phyloP scores from a whole-genome alignment of 1,284 basidiomycete species.

The Cutaneotrichosporon dermatis region DNA sequence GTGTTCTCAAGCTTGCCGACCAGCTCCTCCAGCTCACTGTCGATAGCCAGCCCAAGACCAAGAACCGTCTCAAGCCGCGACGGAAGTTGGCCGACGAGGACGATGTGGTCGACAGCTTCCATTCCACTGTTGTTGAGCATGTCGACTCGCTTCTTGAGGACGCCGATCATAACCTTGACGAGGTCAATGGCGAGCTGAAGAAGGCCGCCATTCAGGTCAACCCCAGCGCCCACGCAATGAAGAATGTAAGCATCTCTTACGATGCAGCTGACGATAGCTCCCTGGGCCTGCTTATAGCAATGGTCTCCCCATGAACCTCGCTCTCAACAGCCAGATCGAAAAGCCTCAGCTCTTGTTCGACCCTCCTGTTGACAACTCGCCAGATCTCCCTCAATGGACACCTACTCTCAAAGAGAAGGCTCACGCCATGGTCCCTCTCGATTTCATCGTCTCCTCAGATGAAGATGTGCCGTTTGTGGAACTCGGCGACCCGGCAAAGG shows the following conservation, averaged over 20 bases:
- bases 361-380: constrained; percentile 57
- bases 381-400: constrained; percentile 54
- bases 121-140: constrained; percentile 65
- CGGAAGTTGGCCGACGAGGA: constrained; percentile 60
- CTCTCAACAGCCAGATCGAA: constrained; percentile 63
- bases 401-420: constrained; percentile 61
- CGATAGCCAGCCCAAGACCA: constrained; percentile 43
- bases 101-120: constrained; percentile 75
- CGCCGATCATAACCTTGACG: constrained; percentile 64
- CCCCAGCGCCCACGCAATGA: constrained; percentile 9
- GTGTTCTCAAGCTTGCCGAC: constrained; percentile 56
- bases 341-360: constrained; percentile 78
- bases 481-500: not conserved
- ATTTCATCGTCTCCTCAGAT: constrained; percentile 34
- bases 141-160: constrained; percentile 81
- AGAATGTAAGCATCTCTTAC: constrained; percentile 3
- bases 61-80: constrained; percentile 46
- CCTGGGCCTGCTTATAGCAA: constrained; percentile 26
- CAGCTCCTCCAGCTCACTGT: constrained; percentile 58
- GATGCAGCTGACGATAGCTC: constrained; percentile 18
- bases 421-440: constrained; percentile 72
- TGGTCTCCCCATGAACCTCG: constrained; percentile 50
- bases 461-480: constrained; percentile 7
- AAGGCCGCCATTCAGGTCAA: constrained; percentile 49
- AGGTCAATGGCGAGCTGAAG: constrained; percentile 66